Evolutionary conservation across 2,329 filamentous ascomycete species (phyloP), one percentile per base, ranked within the genome.

Genomic region (Knoxdaviesia proteae): DNA sequence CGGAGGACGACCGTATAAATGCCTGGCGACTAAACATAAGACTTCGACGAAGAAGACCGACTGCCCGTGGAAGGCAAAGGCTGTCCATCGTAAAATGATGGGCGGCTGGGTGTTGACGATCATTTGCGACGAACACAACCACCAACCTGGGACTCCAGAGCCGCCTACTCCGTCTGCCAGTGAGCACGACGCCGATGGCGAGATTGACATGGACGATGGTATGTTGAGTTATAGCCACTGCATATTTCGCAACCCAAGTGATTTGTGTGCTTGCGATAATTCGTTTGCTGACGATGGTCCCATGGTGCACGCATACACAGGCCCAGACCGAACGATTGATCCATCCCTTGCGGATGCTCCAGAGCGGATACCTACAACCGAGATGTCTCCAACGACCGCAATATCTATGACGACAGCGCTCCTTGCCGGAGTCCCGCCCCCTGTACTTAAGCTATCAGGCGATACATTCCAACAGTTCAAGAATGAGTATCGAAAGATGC

Each of bases 51-150:
- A 64, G 49, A 64, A 64, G 53, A 64, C 61, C 0, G 58, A 61
- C 40, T 64, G 61, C 30, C 61, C 61, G 5, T 64, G 61, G 61
- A 62, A 62, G 46, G 61, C 61, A 32, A 64, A 64, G 46, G 61
- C 61, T 1, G 61, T 64, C 6, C 55, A 63, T 42, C 58, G 61
- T 6, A 64, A 63, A 52, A 55, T 57, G 7, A 54, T 61, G 44
- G 60, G 61, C 5, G 61, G 60, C 35, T 64, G 61, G 61, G 57
- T 63, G n/a, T 47, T 64, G 48, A 64, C 61, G 3, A 54, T 64
- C 36, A 57, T 56, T 38, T 64, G 61, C 49, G 57, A 64, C 45
- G 55, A 61, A 47, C 61, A 64, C 48, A 64, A 64, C 46, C 61
- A 64, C 46, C 60, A 62, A 46, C 58, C 61, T 1, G 57, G 61